phyloP scores from a whole-genome alignment of 768 basidiomycete species.

The Auricularia heimuer region DNA sequence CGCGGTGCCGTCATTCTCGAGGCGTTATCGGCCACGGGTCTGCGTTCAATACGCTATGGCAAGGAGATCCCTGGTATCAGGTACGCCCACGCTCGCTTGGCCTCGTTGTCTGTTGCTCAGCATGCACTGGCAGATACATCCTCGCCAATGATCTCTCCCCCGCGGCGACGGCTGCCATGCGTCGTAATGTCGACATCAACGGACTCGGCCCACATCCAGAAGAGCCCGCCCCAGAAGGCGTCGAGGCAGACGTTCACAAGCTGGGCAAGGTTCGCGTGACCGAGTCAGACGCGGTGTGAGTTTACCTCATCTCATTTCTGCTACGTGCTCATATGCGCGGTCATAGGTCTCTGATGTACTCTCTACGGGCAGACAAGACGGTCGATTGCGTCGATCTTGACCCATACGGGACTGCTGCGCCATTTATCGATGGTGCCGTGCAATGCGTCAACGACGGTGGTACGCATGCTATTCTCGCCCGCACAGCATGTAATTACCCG shows the following conservation, averaged over 20 bases:
- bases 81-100: conserved; percentile 23
- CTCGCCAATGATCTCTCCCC: conserved; percentile 91
- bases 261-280: conserved; percentile 65
- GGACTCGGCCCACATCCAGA: conserved; percentile 37
- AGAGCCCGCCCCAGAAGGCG: conserved; percentile 6
- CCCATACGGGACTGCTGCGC: conserved; percentile 94
- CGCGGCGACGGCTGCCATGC: conserved; percentile 77
- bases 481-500: background rate
- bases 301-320: conserved; percentile 4
- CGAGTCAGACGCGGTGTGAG: conserved; percentile 90
- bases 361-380: conserved; percentile 59
- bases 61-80: conserved; percentile 89
- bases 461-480: conserved; percentile 22
- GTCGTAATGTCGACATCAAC: conserved; percentile 75
- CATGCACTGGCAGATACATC: conserved; percentile 51
- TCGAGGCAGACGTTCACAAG: conserved; percentile 6
- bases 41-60: conserved; percentile 93
- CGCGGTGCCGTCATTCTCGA: conserved; percentile 55
- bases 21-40: conserved; percentile 90
- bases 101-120: background rate
- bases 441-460: conserved; percentile 85
- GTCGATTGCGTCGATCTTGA: conserved; percentile 97
- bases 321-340: background rate
- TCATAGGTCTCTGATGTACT: conserved; percentile 78
- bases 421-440: conserved; percentile 91